Percentiles rank a stretch among this genome's conserved stretches.
These are phyloP conservation scores for Pythium scleroteichum DNA, from an alignment of 352 stramenopile species.

Conservation along the genomic window DNA sequence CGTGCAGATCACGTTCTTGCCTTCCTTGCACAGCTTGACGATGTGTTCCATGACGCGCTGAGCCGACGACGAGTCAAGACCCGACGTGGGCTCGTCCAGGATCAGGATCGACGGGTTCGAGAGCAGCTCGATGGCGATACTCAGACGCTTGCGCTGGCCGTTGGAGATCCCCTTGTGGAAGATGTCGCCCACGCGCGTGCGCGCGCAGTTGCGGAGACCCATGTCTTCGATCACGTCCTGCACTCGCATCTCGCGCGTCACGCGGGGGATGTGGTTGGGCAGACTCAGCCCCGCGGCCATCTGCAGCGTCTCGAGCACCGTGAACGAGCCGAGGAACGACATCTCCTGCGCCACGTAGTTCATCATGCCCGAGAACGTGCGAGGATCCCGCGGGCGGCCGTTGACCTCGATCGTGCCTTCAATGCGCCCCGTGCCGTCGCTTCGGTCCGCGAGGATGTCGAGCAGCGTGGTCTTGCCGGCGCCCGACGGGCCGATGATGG, in stretches of 20 bases:
- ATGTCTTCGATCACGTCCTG: conserved; percentile 73
- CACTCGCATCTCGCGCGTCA: conserved; percentile 52
- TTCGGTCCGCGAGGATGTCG: conserved; percentile 61
- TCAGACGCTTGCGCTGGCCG: conserved; percentile 90
- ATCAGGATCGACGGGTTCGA: conserved; percentile 94
- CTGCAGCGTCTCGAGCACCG: conserved; percentile 62
- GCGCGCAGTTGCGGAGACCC: conserved; percentile 50
- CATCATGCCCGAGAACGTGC: conserved; percentile 47
- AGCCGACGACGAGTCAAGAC: conserved; percentile 89
- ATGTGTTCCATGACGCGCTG: conserved; percentile 86
- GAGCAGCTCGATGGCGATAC: conserved; percentile 93
- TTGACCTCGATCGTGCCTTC: conserved; percentile 60
- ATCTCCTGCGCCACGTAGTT: conserved; percentile 70
- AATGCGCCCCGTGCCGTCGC: conserved; percentile 30
- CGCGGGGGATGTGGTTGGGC: conserved; percentile 37
- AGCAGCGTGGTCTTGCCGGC: conserved; percentile 67
- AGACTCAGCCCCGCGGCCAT: conserved; percentile 60
- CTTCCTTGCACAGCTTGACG: conserved; percentile 43
- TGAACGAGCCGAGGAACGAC: conserved; percentile 66
- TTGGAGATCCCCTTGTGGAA: conserved; percentile 87
- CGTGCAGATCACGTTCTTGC: conserved; percentile 76
- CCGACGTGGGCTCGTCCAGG: conserved; percentile 93
- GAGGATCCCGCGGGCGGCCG: conserved; percentile 34
- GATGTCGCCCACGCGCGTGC: conserved; percentile 77
- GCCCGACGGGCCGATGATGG: conserved; percentile 66